Evolutionary conservation across 2,329 filamentous ascomycete genomes (phyloP), one percentile per base, ranked within the genome.

Genomic region (Fusarium liriodendri): DNA sequence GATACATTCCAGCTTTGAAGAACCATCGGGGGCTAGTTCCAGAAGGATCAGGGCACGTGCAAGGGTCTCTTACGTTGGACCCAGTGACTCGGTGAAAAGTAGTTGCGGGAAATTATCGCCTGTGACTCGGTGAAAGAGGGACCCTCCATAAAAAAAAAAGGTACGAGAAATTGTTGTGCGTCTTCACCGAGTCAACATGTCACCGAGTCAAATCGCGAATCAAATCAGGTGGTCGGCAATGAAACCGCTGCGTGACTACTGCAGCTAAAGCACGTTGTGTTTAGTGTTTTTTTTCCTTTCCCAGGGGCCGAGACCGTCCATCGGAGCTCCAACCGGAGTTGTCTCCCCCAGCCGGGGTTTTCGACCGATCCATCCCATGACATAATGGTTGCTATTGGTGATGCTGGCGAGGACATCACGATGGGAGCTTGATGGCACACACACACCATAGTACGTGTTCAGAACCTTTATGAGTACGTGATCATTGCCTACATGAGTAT

Each of bases 31-130:
- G 71, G 67, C 61, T 69, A 62, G 71, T 74, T 62, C 42, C 59
- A 47, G 59, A 47, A 62, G 45, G 60, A 71, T 25, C 14, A 37
- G 32, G 47, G 67, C 58, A 22, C 13, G 2, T 27, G 22, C 42
- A 47, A 60, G 62, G 58, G 32, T 62, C 63, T 50, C 40, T 59
- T 29, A 58, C 35, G 62, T n/a, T 22, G 32, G 33, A 58, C 25
- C 35, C 57, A 38, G 73, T 73, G 71, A 73, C 71, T 74, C 71
- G 71, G 71, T 73, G 71, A 58, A 73, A 73, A 69, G 50, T 6
- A 37, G 29, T 38, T 47, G 60, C 60, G 60, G 60, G 29, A 62
- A 62, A 52, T 52, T 33, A 33, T 62, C 32, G 69, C 58, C 27
- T 14, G 14, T 72, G 70, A 72, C 70, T 72, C 70, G 69, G 70